Base-by-base conservation (phyloP, 2,329 filamentous ascomycete species). In the Pseudogymnoascus sp. region DNA sequence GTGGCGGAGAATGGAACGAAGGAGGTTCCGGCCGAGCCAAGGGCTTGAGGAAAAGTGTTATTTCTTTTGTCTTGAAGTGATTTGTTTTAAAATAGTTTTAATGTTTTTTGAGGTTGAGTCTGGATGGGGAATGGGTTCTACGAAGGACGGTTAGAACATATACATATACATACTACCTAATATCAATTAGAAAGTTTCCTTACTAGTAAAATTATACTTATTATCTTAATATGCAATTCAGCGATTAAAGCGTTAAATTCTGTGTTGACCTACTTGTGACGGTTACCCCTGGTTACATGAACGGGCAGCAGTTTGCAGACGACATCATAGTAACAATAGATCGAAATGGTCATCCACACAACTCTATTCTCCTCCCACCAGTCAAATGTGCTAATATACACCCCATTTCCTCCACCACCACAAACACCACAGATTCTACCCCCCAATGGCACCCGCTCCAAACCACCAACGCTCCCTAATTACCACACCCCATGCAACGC, bases 331-430 rank as follows among this genome's bases (percentile, higher is more conserved):
- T 2, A 16, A 7, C n/a, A 55, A 33, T 19, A 33, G 9, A 14
- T 33, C 16, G 28, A 33, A 33, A 33, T 35, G 28, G 28, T 16
- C 49, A 33, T 35, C 28, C 28, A 33, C 49, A 14, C n/a, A 55
- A 33, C 45, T 55, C 35, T 28, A 55, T 55, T 55, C 49, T 55
- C 49, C 16, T 8, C 49, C 8, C 1, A 2, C n/a, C 11, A 33
- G 28, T 55, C 49, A 33, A 55, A 55, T 55, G 49, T 55, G 28
- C 49, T 55, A 55, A 33, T 55, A 55, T 55, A 55, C 49, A 55
- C 49, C 25, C 33, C 28, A 19, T 12, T 55, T 22, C 49, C 3
- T 33, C 28, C 11, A 33, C 16, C 16, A 22, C 7, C n/a, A 33
- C 28, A 55, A 55, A 55, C 49, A 55, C 28, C 49, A 52, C 49